Evolutionary conservation across 129 eudicot genomes (phyloP).

Genomic region (Calendula officinalis): DNA sequence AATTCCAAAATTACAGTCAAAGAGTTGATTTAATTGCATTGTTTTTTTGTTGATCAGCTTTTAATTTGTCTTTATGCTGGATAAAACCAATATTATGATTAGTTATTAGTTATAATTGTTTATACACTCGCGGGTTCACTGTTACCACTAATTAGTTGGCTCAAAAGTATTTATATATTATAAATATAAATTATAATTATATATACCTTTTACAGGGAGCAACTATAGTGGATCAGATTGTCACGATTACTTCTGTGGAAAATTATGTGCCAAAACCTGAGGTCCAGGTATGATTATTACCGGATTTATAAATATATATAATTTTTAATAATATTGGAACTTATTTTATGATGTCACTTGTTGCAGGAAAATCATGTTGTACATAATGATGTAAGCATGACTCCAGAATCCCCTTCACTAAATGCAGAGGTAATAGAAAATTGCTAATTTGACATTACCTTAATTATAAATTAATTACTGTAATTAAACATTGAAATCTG

Average conservation of each 20-base stretch:
- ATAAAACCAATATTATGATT: constrained; percentile 16
- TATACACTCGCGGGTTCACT: constrained; percentile 25
- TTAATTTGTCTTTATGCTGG: constrained; percentile 29
- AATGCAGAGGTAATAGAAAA: constrained; percentile 46
- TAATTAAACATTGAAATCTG: not conserved
- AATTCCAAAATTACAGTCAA: constrained; percentile 21
- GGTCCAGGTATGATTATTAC: constrained; percentile 43
- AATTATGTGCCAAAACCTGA: constrained; percentile 65
- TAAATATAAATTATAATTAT: no score
- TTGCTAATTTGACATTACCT: no score
- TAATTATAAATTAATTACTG: not conserved
- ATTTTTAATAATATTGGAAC: constrained; percentile 4
- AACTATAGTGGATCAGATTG: constrained; percentile 92
- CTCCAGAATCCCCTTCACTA: constrained; percentile 44
- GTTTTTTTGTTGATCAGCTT: constrained; percentile 9
- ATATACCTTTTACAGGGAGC: constrained; percentile 72
- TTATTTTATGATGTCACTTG: constrained; percentile 13
- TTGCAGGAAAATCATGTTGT: constrained; percentile 57
- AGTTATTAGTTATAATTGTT: constrained; percentile 17
- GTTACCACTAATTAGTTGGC: constrained; percentile 20
- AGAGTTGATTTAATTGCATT: not conserved
- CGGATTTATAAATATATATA: constrained; percentile 3
- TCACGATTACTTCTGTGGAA: constrained; percentile 63
- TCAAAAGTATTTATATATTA: not conserved
- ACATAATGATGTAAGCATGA: constrained; percentile 50